These are phyloP conservation scores for Dothistroma pini DNA, from an alignment of 2,329 filamentous ascomycete genomes.

Conservation along the genomic window DNA sequence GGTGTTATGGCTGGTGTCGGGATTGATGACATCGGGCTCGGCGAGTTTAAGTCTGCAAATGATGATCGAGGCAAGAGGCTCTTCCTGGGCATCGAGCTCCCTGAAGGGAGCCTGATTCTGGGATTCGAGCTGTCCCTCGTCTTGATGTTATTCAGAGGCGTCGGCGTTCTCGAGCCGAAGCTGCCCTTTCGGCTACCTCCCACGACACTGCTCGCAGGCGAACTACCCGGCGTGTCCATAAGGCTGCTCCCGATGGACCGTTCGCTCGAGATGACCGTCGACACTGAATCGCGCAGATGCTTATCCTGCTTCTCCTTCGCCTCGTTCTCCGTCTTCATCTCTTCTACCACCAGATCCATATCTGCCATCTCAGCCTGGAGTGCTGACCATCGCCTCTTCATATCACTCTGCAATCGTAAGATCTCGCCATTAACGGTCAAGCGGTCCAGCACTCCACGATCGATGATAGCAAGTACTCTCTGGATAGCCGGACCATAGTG, in stretches of 20 bases:
- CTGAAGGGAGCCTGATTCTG: constrained; percentile 14
- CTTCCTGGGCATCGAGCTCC: constrained; percentile 18
- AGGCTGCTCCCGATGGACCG: constrained; percentile 66
- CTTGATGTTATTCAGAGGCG: constrained; percentile 28
- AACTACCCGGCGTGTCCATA: constrained; percentile 58
- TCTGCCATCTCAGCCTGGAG: constrained; percentile 74
- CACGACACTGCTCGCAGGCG: constrained; percentile 64
- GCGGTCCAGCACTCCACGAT: constrained; percentile 92
- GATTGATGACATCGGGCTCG: constrained; percentile 18
- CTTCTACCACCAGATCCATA: constrained; percentile 71
- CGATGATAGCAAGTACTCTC: constrained; percentile 84
- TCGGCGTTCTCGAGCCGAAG: constrained; percentile 46
- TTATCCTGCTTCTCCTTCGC: constrained; percentile 54
- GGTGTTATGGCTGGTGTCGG: constrained; percentile 19
- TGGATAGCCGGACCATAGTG: constrained; percentile 94
- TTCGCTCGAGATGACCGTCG: constrained; percentile 83
- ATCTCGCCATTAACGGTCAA: constrained; percentile 96
- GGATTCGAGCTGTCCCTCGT: constrained; percentile 17
- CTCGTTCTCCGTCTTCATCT: constrained; percentile 47
- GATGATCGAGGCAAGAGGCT: constrained; percentile 20
- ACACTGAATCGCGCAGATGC: constrained; percentile 86
- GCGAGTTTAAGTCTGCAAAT: constrained; percentile 14
- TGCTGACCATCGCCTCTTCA: constrained; percentile 75
- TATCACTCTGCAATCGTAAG: constrained; percentile 76
- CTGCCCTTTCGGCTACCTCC: constrained; percentile 49